Conservation (phyloP, 2,329 filamentous ascomycete species). For the Fusarium globosum region DNA sequence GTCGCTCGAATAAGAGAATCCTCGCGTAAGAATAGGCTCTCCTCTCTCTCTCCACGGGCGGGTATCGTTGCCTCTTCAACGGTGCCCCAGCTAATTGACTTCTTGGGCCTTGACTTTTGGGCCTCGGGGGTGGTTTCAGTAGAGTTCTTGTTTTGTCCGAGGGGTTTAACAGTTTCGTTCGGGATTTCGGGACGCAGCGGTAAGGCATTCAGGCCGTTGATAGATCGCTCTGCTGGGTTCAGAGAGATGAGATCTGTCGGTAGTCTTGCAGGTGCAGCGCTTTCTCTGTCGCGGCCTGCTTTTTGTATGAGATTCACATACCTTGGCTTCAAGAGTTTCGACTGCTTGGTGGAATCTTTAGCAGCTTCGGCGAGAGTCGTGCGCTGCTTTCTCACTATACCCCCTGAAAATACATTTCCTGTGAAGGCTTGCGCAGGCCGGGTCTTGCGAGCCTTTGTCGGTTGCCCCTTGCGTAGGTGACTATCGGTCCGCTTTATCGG, state of each 20-base stretch:
- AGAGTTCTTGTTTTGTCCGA: background rate
- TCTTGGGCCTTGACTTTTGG: slow-evolving; percentile 40
- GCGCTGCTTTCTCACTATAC: slow-evolving; percentile 53
- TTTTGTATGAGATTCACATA: slow-evolving; percentile 56
- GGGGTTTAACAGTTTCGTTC: slow-evolving; percentile 13
- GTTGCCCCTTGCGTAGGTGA: slow-evolving; percentile 3
- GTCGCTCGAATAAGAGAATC: background rate
- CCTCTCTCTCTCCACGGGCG: slow-evolving; percentile 42
- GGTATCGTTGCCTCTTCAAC: slow-evolving; percentile 35
- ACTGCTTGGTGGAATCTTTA: slow-evolving; percentile 54
- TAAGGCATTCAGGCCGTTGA: background rate
- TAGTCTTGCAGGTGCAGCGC: slow-evolving; percentile 53
- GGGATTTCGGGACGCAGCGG: background rate
- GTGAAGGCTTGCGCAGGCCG: slow-evolving; percentile 16
- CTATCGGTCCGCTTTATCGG: slow-evolving; percentile 2
- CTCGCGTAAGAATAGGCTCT: slow-evolving; percentile 40
- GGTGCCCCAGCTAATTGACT: slow-evolving; percentile 42
- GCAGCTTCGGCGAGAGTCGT: slow-evolving; percentile 53
- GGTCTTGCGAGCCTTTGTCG: slow-evolving; percentile 16
- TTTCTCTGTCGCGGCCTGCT: slow-evolving; percentile 56
- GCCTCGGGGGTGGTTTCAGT: background rate
- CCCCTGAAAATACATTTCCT: slow-evolving; percentile 59
- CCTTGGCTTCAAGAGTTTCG: slow-evolving; percentile 54
- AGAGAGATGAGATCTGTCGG: slow-evolving; percentile 47
- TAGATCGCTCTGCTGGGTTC: slow-evolving; percentile 37